These are phyloP conservation scores for Sabuloglossum arenarium DNA, from an alignment of 495 filamentous ascomycete genomes.

Conservation along the genomic window DNA sequence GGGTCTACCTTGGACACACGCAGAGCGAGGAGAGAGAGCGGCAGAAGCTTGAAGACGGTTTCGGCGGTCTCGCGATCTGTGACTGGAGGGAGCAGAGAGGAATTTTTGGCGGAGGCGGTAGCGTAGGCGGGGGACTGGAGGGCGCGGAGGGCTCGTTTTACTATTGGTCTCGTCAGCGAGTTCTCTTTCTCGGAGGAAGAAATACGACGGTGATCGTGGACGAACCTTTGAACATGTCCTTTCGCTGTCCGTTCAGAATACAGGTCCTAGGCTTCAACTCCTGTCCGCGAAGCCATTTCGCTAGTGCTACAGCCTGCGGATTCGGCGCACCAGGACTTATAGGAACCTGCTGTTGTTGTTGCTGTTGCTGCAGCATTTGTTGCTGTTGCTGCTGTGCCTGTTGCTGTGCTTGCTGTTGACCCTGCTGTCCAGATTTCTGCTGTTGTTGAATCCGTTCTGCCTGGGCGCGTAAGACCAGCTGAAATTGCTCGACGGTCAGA, in stretches of 20 bases:
- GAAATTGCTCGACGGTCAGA: constrained; percentile 41
- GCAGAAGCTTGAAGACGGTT: constrained; percentile 86
- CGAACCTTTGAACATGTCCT: constrained; percentile 94
- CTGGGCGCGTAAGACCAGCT: constrained; percentile 34
- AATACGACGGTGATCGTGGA: not conserved
- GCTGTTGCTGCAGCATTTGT: constrained; percentile 18
- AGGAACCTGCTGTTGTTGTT: constrained; percentile 28
- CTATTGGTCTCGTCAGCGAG: constrained; percentile 21
- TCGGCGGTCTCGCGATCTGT: constrained; percentile 70
- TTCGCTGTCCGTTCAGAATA: constrained; percentile 88
- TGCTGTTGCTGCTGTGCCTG: constrained; percentile 18
- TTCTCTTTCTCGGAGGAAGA: not conserved
- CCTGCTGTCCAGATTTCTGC: constrained; percentile 20
- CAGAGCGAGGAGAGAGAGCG: constrained; percentile 83
- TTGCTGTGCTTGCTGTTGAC: constrained; percentile 17
- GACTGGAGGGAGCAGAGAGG: constrained; percentile 70
- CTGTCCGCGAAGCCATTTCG: constrained; percentile 70
- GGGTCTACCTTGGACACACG: constrained; percentile 74
- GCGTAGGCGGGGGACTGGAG: constrained; percentile 75
- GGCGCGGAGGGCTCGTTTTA: constrained; percentile 91
- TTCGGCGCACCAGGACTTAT: constrained; percentile 58
- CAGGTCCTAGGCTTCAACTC: constrained; percentile 77
- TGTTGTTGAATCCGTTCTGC: constrained; percentile 32
- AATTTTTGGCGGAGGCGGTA: constrained; percentile 64
- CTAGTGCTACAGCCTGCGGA: constrained; percentile 72